Percentiles rank a stretch among this genome's conserved stretches.
These are phyloP conservation scores for Podaxis rugospora DNA, from an alignment of 768 basidiomycete species.

Conservation along the genomic window DNA sequence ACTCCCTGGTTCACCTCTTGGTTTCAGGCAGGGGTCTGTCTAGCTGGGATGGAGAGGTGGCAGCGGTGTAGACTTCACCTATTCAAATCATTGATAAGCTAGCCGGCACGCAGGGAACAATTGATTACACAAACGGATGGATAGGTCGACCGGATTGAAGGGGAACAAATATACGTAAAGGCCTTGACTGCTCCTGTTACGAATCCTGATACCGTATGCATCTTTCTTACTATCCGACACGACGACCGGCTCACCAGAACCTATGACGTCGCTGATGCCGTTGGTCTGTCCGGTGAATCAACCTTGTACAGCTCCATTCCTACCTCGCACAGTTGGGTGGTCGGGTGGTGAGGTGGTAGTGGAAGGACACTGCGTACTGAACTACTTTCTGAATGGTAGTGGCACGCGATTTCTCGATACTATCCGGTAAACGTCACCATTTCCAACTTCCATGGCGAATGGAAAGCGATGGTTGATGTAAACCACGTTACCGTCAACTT, in stretches of 20 bases:
- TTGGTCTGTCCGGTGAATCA: constrained; percentile 15
- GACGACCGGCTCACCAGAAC: constrained; percentile 19
- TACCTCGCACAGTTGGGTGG: constrained; percentile 17
- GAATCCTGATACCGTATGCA: constrained; percentile 19
- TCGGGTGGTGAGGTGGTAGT: background rate
- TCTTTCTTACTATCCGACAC: constrained; percentile 18
- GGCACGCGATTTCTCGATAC: too few species aligned
- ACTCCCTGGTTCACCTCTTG: too few species aligned
- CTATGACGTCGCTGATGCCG: constrained; percentile 25
- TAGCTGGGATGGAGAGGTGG: too few species aligned
- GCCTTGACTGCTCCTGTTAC: background rate
- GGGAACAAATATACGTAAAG: constrained; percentile 37
- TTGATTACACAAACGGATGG: constrained; percentile 24
- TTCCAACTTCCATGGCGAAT: constrained; percentile 11
- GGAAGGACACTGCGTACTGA: too few species aligned
- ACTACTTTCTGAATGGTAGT: too few species aligned
- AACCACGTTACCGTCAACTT: constrained; percentile 15
- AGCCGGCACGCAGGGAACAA: too few species aligned
- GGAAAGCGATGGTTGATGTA: constrained; percentile 21
- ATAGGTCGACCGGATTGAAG: too few species aligned
- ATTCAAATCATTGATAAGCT: too few species aligned
- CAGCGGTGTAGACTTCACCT: too few species aligned
- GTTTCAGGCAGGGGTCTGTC: too few species aligned
- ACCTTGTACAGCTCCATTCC: constrained; percentile 28
- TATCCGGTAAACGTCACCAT: constrained; percentile 8